Percentiles rank a stretch among this genome's conserved stretches.
phyloP scores from a whole-genome alignment of 805 yeast genomes.

The Yarrowia sp. region DNA sequence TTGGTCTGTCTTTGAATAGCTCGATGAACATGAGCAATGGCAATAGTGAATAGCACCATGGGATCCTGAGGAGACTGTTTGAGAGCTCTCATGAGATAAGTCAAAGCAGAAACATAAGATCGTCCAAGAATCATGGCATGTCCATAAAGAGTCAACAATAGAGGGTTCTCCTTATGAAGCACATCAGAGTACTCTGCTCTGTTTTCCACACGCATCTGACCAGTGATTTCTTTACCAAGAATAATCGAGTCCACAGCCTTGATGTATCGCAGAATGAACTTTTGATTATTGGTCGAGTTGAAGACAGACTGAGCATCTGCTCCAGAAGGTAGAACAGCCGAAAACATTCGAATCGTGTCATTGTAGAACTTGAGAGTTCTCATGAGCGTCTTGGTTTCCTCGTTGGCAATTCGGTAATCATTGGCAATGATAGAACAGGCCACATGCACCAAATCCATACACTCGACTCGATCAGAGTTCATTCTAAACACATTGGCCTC shows the following conservation, averaged over 20 bases:
- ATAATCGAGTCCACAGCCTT: constrained; percentile 81
- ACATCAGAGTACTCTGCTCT: constrained; percentile 36
- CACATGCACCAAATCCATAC: constrained; percentile 65
- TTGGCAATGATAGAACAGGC: constrained; percentile 51
- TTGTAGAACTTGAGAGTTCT: constrained; percentile 75
- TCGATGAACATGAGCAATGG: constrained; percentile 79
- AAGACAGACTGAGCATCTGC: constrained; percentile 56
- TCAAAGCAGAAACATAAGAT: constrained; percentile 78
- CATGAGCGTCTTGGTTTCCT: constrained; percentile 60
- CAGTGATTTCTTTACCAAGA: constrained; percentile 55
- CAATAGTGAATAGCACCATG: constrained; percentile 68
- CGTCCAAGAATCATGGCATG: constrained; percentile 76
- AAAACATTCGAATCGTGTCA: constrained; percentile 60
- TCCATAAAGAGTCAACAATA: constrained; percentile 75
- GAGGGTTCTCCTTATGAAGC: constrained; percentile 46
- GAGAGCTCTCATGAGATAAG: constrained; percentile 71
- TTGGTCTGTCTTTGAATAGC: constrained; percentile 87
- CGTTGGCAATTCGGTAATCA: constrained; percentile 55
- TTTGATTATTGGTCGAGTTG: constrained; percentile 81
- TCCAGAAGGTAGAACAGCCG: constrained; percentile 66
- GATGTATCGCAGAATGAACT: constrained; percentile 82
- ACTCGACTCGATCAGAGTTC: constrained; percentile 56
- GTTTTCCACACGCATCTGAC: constrained; percentile 73
- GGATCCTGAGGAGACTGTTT: constrained; percentile 71
- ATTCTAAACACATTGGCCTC: constrained; percentile 75